A percentile compares a stretch with the other conserved stretches of the same genome.
Conservation (phyloP, 2,329 filamentous ascomycete genomes). For the Tolypocladium cylindrosporum region DNA sequence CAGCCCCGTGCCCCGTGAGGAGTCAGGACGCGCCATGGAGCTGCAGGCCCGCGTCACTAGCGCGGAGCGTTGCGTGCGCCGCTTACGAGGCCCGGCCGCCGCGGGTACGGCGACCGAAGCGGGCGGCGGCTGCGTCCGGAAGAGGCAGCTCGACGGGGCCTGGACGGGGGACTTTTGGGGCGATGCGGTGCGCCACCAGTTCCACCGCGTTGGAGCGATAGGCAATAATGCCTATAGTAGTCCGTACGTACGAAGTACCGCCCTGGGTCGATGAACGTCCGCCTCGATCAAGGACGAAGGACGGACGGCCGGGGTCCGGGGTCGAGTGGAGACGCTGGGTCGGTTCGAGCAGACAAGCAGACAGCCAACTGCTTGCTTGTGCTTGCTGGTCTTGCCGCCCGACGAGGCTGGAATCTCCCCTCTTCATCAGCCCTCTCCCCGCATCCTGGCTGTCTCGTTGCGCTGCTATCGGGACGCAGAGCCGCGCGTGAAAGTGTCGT, state of each 20-base stretch:
- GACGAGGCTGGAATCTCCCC: background rate
- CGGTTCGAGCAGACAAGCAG: background rate
- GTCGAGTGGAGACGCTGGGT: background rate
- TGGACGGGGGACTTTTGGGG: background rate
- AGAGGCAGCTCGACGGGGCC: background rate
- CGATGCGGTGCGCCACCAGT: background rate
- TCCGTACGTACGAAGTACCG: too few relatives aligned
- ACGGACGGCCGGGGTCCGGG: background rate
- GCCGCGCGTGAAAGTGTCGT: background rate
- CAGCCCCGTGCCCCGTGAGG: background rate
- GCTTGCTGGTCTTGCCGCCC: too few relatives aligned
- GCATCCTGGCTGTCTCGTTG: background rate
- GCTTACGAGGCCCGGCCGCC: background rate
- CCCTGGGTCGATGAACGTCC: too few relatives aligned
- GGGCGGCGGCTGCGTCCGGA: background rate
- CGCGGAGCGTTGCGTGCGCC: background rate
- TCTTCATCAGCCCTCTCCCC: background rate
- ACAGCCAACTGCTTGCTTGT: background rate
- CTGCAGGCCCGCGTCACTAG: background rate
- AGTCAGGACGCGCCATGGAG: background rate
- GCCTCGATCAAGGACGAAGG: too few relatives aligned
- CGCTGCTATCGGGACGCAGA: background rate
- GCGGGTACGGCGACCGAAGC: background rate
- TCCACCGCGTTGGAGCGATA: too few relatives aligned
- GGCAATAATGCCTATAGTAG: too few relatives aligned